A percentile compares a stretch with the other conserved stretches of the same genome.
These are phyloP conservation scores for Fusarium zealandicum DNA, from an alignment of 2,329 filamentous ascomycete genomes.

Conservation along the genomic window DNA sequence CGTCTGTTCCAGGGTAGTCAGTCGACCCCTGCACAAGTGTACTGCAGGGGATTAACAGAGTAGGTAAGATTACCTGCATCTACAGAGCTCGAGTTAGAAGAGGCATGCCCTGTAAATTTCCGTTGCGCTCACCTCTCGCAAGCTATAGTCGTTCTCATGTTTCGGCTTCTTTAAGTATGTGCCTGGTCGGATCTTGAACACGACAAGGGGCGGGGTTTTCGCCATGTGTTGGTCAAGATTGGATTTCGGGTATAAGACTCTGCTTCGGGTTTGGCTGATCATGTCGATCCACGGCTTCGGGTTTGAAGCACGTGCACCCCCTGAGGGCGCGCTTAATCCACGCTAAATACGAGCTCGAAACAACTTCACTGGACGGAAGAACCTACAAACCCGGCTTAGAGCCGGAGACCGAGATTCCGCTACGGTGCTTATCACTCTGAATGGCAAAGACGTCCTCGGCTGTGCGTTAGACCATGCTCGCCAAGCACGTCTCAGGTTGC, in stretches of 20 bases:
- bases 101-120: rapidly evolving
- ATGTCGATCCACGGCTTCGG: neutral
- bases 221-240: too few relatives aligned
- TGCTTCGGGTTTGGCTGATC: slow-evolving; percentile 24
- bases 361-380: slow-evolving; percentile 5
- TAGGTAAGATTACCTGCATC: slow-evolving; percentile 36
- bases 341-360: neutral
- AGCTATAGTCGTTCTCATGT: slow-evolving; percentile 37
- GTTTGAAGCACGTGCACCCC: neutral
- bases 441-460: too few relatives aligned
- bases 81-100: slow-evolving; percentile 4
- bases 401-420: neutral
- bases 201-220: too few relatives aligned
- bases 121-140: slow-evolving; percentile 31
- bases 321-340: neutral
- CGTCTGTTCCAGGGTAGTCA: slow-evolving; percentile 14
- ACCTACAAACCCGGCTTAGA: neutral
- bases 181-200: too few relatives aligned
- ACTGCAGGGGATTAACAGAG: neutral
- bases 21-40: neutral
- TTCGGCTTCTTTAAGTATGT: slow-evolving; percentile 1
- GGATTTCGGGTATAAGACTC: slow-evolving; percentile 13
- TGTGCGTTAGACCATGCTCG: neutral
- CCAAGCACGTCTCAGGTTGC: slow-evolving; percentile 9
- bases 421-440: too few relatives aligned